Evolutionary conservation across 78 protist genomes (phyloP).

Genomic region (Paratrimastix pyriformis): DNA sequence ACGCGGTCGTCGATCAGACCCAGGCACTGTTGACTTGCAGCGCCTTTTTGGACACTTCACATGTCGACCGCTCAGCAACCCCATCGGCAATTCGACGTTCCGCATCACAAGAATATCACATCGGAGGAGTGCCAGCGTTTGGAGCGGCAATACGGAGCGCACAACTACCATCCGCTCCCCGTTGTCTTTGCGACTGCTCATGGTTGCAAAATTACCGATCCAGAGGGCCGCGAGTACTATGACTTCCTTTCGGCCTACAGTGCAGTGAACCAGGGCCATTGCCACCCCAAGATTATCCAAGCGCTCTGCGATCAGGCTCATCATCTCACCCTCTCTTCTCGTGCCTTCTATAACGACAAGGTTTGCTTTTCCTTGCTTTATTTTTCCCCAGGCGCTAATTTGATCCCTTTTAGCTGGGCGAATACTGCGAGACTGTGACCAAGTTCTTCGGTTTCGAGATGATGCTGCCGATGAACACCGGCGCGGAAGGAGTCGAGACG

Average conservation of each 20-base stretch:
- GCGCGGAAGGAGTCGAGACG: slow-evolving; percentile 92
- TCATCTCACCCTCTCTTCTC: slow-evolving; percentile 68
- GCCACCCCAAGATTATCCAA: slow-evolving; percentile 75
- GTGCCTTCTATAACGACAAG: slow-evolving; percentile 89
- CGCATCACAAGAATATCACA: no score
- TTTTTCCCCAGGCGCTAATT: background rate
- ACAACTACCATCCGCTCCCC: slow-evolving; percentile 89
- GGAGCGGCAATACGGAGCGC: background rate
- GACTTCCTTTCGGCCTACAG: slow-evolving; percentile 90
- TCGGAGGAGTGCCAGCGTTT: no score
- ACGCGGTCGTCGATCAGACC: no score
- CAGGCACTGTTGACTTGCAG: no score
- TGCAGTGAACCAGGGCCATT: slow-evolving; percentile 89
- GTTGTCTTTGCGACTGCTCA: slow-evolving; percentile 74
- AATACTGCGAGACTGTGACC: slow-evolving; percentile 35
- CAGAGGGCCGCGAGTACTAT: slow-evolving; percentile 78
- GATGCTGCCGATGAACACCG: slow-evolving; percentile 93
- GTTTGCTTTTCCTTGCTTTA: slow-evolving; percentile 27
- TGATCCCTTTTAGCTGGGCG: slow-evolving; percentile 26
- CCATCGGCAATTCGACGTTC: no score
- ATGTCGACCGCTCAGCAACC: no score
- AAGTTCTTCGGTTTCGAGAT: slow-evolving; percentile 60
- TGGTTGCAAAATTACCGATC: slow-evolving; percentile 86
- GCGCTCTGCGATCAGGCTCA: slow-evolving; percentile 71
- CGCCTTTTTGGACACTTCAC: no score